phyloP scores from a whole-genome alignment of 768 basidiomycete species.

The Epithele typhae region DNA sequence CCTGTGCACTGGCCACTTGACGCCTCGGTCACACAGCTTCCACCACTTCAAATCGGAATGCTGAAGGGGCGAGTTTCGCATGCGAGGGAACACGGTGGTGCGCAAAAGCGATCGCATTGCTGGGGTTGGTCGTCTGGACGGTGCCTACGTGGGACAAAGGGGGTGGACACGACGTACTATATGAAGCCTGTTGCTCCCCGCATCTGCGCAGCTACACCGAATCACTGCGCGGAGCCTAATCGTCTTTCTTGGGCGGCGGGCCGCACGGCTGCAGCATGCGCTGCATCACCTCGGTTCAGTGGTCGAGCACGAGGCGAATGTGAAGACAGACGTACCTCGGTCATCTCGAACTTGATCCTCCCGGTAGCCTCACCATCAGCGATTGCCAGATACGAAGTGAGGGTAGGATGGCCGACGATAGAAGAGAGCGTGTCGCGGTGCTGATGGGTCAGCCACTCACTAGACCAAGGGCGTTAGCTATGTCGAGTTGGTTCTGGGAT shows the following conservation, averaged over 20 bases:
- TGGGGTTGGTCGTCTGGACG: no score
- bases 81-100: no score
- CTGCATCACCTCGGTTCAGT: constrained; percentile 35
- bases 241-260: constrained; percentile 86
- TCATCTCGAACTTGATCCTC: constrained; percentile 88
- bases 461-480: constrained; percentile 31
- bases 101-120: no score
- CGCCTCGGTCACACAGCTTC: no score
- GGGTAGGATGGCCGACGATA: constrained; percentile 85
- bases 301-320: not conserved
- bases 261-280: constrained; percentile 95
- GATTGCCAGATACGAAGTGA: constrained; percentile 84
- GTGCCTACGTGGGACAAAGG: no score
- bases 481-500: not conserved
- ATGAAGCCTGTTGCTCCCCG: no score
- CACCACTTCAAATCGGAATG: no score
- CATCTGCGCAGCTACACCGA: no score
- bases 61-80: no score
- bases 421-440: constrained; percentile 94
- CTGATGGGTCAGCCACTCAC: constrained; percentile 97
- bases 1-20: no score
- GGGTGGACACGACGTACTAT: no score
- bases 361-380: constrained; percentile 95
- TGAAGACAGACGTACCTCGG: constrained; percentile 60
- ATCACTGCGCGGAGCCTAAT: no score